Base-by-base conservation (phyloP, 768 basidiomycete genomes). In the Calocera cornea region DNA sequence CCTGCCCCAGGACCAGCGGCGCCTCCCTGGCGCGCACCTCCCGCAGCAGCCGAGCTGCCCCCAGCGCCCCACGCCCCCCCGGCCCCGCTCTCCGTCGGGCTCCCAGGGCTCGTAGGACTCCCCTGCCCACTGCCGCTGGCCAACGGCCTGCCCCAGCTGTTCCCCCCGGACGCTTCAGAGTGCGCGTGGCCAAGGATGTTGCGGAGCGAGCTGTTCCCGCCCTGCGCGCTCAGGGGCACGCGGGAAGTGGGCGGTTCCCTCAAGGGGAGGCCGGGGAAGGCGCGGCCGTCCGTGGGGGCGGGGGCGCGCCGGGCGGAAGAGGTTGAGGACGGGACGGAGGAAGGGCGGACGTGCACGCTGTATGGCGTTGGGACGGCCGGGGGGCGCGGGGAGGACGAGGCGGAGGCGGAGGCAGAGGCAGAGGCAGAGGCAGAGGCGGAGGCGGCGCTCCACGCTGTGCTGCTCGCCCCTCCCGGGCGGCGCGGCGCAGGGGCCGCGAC, bases 261-360 rank as follows among this genome's bases (percentile, higher is more conserved):
- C 40, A 71, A 72, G 1, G 89, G 89, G 8, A 93, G 77, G 69
- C 85, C 85, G 0, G 90, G 90, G 77, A 93, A 93, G 41, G 84
- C 66, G 38, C 66, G 65, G 19, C 67, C 65, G 22, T 71, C 69
- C 1, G 69, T 54, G 14, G 66, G 67, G 22, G 71, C 67, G 10
- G 72, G 38, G 11, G 72, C 22, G 63, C 14, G 54, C 2, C 73
- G 83, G 3, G 79, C 78, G 29, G 77, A 73, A 1, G 49, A 33
- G 67, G 83, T 79, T n/a, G n/a, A n/a, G 71, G 65, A 79, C 81
- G 0, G 77, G 75, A 69, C 81, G 79, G 10, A 81, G 80, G 72
- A 79, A 80, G 0, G 29, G 41, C 14, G 27, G 54, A 70, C 71
- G 24, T 71, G 63, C 19, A 70, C 60, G 81, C 75, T 12, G 77